Percentiles rank a stretch among this genome's conserved stretches.
Evolutionary conservation across 2,329 filamentous ascomycete genomes (phyloP).

Genomic region (Sphaceloma murrayae): DNA sequence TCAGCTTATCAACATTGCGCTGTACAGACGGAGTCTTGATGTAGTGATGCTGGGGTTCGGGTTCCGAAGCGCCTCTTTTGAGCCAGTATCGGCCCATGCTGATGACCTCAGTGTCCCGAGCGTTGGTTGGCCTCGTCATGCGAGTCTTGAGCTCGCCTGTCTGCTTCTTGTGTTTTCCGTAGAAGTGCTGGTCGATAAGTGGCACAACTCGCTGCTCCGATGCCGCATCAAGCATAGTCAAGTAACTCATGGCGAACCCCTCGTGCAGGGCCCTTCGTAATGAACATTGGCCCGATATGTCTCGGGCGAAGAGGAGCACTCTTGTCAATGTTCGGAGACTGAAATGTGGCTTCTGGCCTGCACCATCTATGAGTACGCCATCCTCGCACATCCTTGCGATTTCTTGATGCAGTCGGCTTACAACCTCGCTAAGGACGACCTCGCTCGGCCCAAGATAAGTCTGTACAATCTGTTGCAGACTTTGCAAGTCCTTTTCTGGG

Average conservation of each 20-base stretch:
- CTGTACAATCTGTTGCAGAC: constrained; percentile 78
- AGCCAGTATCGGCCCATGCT: constrained; percentile 57
- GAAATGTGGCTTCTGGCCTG: constrained; percentile 92
- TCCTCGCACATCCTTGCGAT: constrained; percentile 73
- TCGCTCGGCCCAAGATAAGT: constrained; percentile 66
- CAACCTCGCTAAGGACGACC: constrained; percentile 61
- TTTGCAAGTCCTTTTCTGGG: constrained; percentile 77
- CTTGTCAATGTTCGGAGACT: constrained; percentile 89
- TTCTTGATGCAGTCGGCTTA: constrained; percentile 75
- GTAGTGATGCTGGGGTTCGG: constrained; percentile 73
- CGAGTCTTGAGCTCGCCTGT: constrained; percentile 67
- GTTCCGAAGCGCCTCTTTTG: constrained; percentile 57
- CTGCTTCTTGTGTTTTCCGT: constrained; percentile 59
- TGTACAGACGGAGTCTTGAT: constrained; percentile 95
- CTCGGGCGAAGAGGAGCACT: constrained; percentile 76
- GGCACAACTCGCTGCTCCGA: constrained; percentile 73
- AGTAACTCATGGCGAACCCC: constrained; percentile 95
- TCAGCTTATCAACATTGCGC: constrained; percentile 86
- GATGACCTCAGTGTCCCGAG: constrained; percentile 55
- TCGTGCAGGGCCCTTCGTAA: constrained; percentile 81
- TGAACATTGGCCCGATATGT: constrained; percentile 75
- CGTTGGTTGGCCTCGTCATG: constrained; percentile 67
- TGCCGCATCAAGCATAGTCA: constrained; percentile 73
- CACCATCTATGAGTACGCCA: constrained; percentile 84
- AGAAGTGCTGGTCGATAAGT: constrained; percentile 69